phyloP scores from a whole-genome alignment of 1,284 basidiomycete genomes.

The Trichosporon faecale region DNA sequence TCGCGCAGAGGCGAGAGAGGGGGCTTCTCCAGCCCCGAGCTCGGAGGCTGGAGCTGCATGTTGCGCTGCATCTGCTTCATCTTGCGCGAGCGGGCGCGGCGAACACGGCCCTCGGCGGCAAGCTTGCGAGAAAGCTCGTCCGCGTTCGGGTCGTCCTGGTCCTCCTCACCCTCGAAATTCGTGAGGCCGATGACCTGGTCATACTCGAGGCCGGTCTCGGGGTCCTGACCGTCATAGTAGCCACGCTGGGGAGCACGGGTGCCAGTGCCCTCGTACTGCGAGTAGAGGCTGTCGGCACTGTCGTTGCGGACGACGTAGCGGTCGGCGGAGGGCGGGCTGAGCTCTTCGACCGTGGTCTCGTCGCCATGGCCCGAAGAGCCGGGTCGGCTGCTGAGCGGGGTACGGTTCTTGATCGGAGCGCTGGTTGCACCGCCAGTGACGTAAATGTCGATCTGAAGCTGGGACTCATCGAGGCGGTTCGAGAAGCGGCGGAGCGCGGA shows the following conservation, averaged over 20 bases:
- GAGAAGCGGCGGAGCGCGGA: slow-evolving; percentile 63
- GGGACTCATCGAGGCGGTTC: slow-evolving; percentile 60
- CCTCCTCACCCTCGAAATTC: slow-evolving; percentile 77
- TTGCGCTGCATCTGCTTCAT: not conserved
- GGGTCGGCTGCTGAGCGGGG: slow-evolving; percentile 1
- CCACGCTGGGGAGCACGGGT: slow-evolving; percentile 3
- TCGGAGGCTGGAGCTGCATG: not conserved
- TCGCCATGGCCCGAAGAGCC: not conserved
- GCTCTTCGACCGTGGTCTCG: not conserved
- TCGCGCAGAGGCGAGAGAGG: slow-evolving; percentile 8
- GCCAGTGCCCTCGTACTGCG: slow-evolving; percentile 1
- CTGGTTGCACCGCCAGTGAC: slow-evolving; percentile 60
- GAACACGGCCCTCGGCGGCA: slow-evolving; percentile 64
- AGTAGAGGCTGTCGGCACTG: slow-evolving; percentile 1
- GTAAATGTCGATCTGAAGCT: slow-evolving; percentile 73
- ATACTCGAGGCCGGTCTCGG: slow-evolving; percentile 9
- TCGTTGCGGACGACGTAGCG: not conserved
- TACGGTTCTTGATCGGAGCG: not conserved
- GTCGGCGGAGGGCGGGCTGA: slow-evolving; percentile 3
- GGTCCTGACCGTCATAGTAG: slow-evolving; percentile 17
- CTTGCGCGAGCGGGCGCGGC: slow-evolving; percentile 58
- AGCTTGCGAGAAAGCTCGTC: slow-evolving; percentile 61
- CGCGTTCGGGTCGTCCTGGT: slow-evolving; percentile 67
- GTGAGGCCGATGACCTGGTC: slow-evolving; percentile 60
- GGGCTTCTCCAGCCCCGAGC: not conserved